These are phyloP conservation scores for Penicillium soppii DNA, from an alignment of 495 filamentous ascomycete genomes.

Conservation along the genomic window DNA sequence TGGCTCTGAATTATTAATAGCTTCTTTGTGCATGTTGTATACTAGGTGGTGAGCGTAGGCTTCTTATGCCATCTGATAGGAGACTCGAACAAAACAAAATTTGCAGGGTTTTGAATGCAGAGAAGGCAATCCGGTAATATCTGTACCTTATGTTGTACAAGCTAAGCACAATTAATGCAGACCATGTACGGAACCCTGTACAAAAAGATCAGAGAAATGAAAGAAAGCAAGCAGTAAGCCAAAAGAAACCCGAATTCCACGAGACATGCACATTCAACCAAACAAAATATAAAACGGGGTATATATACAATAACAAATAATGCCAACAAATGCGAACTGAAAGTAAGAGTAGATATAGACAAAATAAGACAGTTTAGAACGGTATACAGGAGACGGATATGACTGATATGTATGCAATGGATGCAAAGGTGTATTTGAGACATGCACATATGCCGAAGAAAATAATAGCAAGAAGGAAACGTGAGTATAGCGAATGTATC, in stretches of 20 bases:
- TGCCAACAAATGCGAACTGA: background rate
- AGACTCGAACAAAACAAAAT: too few species aligned
- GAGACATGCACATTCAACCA: background rate
- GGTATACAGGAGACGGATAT: too few species aligned
- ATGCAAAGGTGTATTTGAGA: constrained; percentile 5
- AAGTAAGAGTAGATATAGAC: background rate
- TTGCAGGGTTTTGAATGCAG: too few species aligned
- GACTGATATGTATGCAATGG: constrained; percentile 3
- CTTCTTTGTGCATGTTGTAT: background rate
- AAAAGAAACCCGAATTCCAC: background rate
- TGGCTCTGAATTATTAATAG: background rate
- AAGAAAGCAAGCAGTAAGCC: background rate
- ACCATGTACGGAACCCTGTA: background rate
- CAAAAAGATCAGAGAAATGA: background rate
- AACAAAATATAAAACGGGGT: background rate
- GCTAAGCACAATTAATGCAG: background rate
- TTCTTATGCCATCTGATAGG: too few species aligned
- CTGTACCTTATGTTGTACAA: too few species aligned
- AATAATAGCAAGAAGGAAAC: background rate
- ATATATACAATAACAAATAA: constrained; percentile 1
- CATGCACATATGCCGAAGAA: constrained; percentile 1
- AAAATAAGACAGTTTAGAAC: too few species aligned
- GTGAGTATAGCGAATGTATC: constrained; percentile 1
- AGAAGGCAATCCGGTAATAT: background rate
- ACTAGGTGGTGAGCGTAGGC: too few species aligned